Evolutionary conservation across 1,139 yeast genomes (phyloP).

Genomic region (Zygosaccharomyces pseudobailii): DNA sequence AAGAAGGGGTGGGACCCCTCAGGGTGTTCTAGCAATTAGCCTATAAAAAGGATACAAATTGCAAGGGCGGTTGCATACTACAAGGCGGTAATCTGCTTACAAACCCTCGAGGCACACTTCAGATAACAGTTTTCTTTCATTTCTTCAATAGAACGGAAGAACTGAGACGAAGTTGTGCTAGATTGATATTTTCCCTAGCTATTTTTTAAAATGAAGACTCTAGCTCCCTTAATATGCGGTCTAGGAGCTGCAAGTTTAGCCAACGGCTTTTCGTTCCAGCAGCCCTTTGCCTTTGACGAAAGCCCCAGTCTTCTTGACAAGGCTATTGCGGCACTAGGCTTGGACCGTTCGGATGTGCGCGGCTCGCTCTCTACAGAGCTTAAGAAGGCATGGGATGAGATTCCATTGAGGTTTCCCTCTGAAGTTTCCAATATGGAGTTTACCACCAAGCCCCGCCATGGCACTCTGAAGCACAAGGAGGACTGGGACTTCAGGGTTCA

Average conservation of each 20-base stretch:
- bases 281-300: conserved; percentile 24
- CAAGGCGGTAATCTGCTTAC: neutral
- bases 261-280: conserved; percentile 32
- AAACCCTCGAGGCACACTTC: neutral
- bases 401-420: conserved; percentile 54
- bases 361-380: conserved; percentile 47
- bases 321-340: conserved; percentile 42
- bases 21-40: neutral
- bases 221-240: conserved; percentile 7
- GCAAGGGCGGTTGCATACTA: neutral
- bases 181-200: neutral
- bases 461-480: conserved; percentile 25
- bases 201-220: conserved; percentile 2
- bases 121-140: neutral
- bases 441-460: conserved; percentile 45
- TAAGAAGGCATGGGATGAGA: conserved; percentile 54
- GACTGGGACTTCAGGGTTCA: conserved; percentile 56
- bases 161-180: neutral
- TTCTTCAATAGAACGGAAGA: neutral
- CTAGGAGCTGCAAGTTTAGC: conserved; percentile 14
- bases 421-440: conserved; percentile 46
- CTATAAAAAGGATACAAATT: neutral
- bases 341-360: conserved; percentile 37
- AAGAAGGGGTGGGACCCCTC: neutral
- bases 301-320: conserved; percentile 25